These are phyloP conservation scores for Phytophthora chlamydospora DNA, from an alignment of 352 stramenopile species.

Conservation along the genomic window DNA sequence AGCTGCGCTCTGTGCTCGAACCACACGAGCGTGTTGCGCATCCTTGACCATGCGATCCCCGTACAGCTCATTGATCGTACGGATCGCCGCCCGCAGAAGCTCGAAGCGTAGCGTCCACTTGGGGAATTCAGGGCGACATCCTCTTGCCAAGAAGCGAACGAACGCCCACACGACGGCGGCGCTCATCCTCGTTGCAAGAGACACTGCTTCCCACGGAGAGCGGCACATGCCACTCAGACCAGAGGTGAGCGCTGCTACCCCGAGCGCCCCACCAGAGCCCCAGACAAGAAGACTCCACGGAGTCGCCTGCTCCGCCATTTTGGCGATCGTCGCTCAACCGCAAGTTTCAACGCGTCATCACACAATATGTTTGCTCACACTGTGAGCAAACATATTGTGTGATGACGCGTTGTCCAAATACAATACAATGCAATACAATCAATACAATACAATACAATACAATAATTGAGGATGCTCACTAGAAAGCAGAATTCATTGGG, in stretches of 20 bases:
- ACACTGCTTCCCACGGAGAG: constrained; percentile 29
- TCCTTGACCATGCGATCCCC: constrained; percentile 33
- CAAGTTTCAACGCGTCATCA: constrained; percentile 2
- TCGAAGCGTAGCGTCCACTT: constrained; percentile 57
- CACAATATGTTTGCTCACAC: constrained; percentile 7
- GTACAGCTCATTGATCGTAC: constrained; percentile 21
- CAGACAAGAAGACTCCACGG: constrained; percentile 13
- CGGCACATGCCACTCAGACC: constrained; percentile 25
- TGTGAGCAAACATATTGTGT: constrained; percentile 9
- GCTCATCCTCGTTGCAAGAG: constrained; percentile 15
- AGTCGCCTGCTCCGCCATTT: constrained; percentile 13
- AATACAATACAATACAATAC: too few relatives aligned
- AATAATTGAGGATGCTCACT: too few relatives aligned
- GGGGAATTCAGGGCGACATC: constrained; percentile 34
- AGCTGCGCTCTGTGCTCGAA: constrained; percentile 32
- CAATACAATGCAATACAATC: too few relatives aligned
- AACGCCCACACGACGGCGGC: constrained; percentile 14
- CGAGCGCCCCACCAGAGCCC: constrained; percentile 5
- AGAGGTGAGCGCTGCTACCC: constrained; percentile 10
- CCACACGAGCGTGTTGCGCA: constrained; percentile 23
- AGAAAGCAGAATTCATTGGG: too few relatives aligned
- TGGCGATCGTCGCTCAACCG: neutral
- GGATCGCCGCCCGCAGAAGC: constrained; percentile 27
- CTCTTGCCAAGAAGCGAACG: constrained; percentile 26
- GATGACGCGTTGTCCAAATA: neutral